Base-by-base conservation (phyloP, 148 eudicot genomes). In the Spergularia marina region DNA sequence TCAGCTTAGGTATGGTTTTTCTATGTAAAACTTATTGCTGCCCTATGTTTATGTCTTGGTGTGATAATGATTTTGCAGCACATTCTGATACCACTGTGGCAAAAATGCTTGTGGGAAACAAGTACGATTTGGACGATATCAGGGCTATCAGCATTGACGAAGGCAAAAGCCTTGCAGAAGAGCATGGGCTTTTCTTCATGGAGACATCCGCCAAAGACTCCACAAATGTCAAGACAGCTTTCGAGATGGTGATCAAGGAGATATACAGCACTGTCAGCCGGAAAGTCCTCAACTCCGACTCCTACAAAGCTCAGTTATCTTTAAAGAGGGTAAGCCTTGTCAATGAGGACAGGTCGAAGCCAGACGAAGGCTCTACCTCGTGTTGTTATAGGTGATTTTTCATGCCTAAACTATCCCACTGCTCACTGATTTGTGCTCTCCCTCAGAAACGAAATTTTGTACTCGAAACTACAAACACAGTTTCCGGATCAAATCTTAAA, bases 191-290 rank as follows among this genome's bases (percentile, higher is more conserved):
- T 77, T 90, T 90, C 82, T 90, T 90, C 39, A 84, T 88, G 80
- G 95, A 90, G 77, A 90, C 95, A 47, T 90, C 95, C 7, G 95
- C 95, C n/a, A 78, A 83, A 71, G 88, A 87, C 78, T 86, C 94
- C 0, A 90, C 89, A 9, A 90, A 90, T 36, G 93, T 89, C 69
- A 85, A 77, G 64, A 83, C 75, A 34, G 91, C 94, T 51, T 90
- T 87, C 55, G 94, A 87, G 82, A 80, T 90, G 52, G 87, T 89
- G 20, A 86, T 90, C 65, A 76, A 76, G 67, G 89, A 87, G 71
- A 90, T 90, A 66, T 90, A 86, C 77, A 83, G 62, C 59, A 86
- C 65, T 81, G 86, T 83, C 23, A 87, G 91, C 74, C 81, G 94
- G 51, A 90, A 82, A 68, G 86, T 84, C 40, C 82, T 90, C 63